Conservation (phyloP, 2,329 filamentous ascomycete genomes). For the Fusarium verticillioides region DNA sequence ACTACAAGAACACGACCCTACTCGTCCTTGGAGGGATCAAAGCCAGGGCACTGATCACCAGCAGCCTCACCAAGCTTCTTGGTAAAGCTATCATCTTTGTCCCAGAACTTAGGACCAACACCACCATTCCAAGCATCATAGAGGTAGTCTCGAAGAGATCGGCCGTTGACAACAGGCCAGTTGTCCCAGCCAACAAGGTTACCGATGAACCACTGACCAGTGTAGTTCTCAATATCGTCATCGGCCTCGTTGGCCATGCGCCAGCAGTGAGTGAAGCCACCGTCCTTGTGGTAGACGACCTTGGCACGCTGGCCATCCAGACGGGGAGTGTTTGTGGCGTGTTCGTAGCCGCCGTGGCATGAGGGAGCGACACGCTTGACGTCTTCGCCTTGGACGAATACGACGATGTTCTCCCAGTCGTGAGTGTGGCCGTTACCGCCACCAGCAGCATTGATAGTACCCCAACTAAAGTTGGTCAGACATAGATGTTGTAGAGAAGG, state of each 20-base stretch:
- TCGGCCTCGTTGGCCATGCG: constrained; percentile 46
- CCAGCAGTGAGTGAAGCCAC: constrained; percentile 49
- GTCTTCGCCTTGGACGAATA: constrained; percentile 23
- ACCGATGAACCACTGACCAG: constrained; percentile 49
- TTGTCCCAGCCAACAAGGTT: constrained; percentile 37
- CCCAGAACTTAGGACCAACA: constrained; percentile 23
- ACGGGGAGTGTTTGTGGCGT: constrained; percentile 4
- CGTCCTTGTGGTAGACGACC: constrained; percentile 54
- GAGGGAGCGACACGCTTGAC: constrained; percentile 28
- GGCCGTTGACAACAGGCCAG: constrained; percentile 38
- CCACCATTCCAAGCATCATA: constrained; percentile 21
- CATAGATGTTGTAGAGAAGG: rapidly evolving
- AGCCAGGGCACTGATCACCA: constrained; percentile 20
- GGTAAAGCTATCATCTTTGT: constrained; percentile 5
- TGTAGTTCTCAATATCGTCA: constrained; percentile 48
- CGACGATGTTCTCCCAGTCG: constrained; percentile 30
- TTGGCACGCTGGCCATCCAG: constrained; percentile 46
- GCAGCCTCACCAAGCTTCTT: constrained; percentile 16
- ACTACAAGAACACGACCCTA: background rate
- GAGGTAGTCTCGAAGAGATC: constrained; percentile 8
- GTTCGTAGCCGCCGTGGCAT: constrained; percentile 15
- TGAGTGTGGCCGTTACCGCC: constrained; percentile 17
- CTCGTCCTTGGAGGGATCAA: constrained; percentile 14
- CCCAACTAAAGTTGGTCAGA: background rate
- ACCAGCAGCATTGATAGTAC: background rate